phyloP scores from a whole-genome alignment of 1,284 basidiomycete species.

The Tilletiaria anomala region DNA sequence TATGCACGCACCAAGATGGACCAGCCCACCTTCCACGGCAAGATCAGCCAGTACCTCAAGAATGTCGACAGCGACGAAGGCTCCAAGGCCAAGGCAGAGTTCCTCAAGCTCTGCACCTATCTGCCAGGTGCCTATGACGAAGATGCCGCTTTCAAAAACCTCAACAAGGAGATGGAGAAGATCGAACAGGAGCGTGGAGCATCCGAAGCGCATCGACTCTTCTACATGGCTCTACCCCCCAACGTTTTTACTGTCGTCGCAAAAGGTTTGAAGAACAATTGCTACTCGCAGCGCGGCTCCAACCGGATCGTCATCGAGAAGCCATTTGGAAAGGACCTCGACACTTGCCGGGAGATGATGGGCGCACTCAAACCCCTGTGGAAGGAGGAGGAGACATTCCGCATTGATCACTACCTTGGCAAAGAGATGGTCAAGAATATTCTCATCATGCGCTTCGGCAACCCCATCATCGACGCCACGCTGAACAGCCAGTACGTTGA shows the following conservation, averaged over 20 bases:
- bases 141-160: slow-evolving; percentile 27
- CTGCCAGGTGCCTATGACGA: slow-evolving; percentile 36
- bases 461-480: slow-evolving; percentile 33
- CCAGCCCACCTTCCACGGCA: slow-evolving; percentile 30
- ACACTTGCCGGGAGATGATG: slow-evolving; percentile 34
- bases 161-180: slow-evolving; percentile 26
- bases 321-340: slow-evolving; percentile 37
- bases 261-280: slow-evolving; percentile 30
- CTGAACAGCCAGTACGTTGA: slow-evolving; percentile 39
- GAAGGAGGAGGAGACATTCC: slow-evolving; percentile 39
- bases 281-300: slow-evolving; percentile 26
- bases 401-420: slow-evolving; percentile 39
- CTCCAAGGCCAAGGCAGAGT: slow-evolving; percentile 18
- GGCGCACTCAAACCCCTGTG: slow-evolving; percentile 34
- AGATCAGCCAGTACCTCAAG: slow-evolving; percentile 24
- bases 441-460: slow-evolving; percentile 33
- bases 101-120: slow-evolving; percentile 32
- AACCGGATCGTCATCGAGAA: slow-evolving; percentile 39
- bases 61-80: slow-evolving; percentile 18
- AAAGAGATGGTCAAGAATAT: slow-evolving; percentile 40
- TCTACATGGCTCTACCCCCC: slow-evolving; percentile 38
- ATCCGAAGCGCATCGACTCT: slow-evolving; percentile 24
- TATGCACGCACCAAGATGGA: slow-evolving; percentile 41
- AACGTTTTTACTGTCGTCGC: slow-evolving; percentile 37
- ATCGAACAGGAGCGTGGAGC: slow-evolving; percentile 16